Conservation (phyloP, 192 early-diverging fungal species). For the Umbelopsis sp. region DNA sequence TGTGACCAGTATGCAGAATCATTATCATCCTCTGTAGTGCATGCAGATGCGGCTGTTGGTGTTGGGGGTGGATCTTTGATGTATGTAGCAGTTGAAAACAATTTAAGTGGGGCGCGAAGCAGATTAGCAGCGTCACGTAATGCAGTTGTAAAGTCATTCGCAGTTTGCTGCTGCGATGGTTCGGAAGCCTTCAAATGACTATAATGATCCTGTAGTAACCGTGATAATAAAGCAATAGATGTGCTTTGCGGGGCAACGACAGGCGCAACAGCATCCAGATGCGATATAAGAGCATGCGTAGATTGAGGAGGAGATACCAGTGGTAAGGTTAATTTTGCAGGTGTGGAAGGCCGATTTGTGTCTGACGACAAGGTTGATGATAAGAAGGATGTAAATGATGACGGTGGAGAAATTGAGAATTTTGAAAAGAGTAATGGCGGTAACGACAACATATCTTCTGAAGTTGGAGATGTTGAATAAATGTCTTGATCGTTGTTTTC, state of each 20-base stretch:
- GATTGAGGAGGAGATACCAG: constrained; percentile 3
- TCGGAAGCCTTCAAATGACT: neutral
- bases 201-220: constrained; percentile 13
- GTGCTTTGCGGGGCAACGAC: constrained; percentile 6
- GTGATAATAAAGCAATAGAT: constrained; percentile 4
- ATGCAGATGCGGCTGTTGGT: neutral
- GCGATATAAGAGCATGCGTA: neutral
- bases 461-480: neutral
- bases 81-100: neutral
- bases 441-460: neutral
- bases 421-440: neutral
- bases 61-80: neutral
- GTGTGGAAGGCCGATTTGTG: neutral
- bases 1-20: constrained; percentile 16
- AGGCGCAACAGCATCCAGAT: constrained; percentile 11
- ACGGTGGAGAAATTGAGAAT: constrained; percentile 12
- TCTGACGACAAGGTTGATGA: neutral
- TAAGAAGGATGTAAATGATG: neutral
- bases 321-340: neutral
- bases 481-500: neutral
- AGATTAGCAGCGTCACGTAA: constrained; percentile 9
- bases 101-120: neutral
- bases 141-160: neutral
- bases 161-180: neutral
- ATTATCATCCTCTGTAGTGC: neutral